Percentiles rank a stretch among this genome's conserved stretches.
phyloP scores from a whole-genome alignment of 805 yeast species.

The Zygoascus tannicola region DNA sequence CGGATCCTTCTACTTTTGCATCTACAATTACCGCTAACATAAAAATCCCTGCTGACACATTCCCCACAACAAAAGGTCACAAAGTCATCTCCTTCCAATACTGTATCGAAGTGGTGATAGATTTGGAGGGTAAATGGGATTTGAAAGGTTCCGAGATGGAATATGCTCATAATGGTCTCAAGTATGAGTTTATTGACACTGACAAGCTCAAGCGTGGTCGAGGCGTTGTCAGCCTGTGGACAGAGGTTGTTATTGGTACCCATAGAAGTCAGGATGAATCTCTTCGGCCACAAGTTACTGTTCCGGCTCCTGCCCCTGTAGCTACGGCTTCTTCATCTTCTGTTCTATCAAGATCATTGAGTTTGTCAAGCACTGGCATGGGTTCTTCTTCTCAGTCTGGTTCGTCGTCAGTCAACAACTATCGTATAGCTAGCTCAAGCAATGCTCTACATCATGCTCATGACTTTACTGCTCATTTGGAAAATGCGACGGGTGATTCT shows the following conservation, averaged over 20 bases:
- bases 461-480: neutral
- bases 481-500: conserved; percentile 1
- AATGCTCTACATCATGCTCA: neutral
- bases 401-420: neutral
- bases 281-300: neutral
- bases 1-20: conserved; percentile 56
- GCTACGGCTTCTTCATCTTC: neutral
- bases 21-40: conserved; percentile 54
- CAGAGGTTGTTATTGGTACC: conserved; percentile 76
- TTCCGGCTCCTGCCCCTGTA: neutral
- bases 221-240: conserved; percentile 71
- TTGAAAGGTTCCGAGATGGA: conserved; percentile 19
- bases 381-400: neutral
- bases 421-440: neutral
- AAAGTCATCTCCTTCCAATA: conserved; percentile 73
- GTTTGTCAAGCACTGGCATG: neutral
- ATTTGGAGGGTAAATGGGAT: conserved; percentile 52
- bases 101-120: conserved; percentile 74
- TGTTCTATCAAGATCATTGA: neutral
- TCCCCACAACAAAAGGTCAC: conserved; percentile 71
- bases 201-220: conserved; percentile 66
- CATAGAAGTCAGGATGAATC: conserved; percentile 17
- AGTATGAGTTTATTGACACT: conserved; percentile 51
- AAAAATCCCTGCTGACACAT: conserved; percentile 73
- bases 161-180: neutral